Evolutionary conservation across 371 early-diverging fungal genomes (phyloP).

Genomic region (Rhizopus arrhizus): DNA sequence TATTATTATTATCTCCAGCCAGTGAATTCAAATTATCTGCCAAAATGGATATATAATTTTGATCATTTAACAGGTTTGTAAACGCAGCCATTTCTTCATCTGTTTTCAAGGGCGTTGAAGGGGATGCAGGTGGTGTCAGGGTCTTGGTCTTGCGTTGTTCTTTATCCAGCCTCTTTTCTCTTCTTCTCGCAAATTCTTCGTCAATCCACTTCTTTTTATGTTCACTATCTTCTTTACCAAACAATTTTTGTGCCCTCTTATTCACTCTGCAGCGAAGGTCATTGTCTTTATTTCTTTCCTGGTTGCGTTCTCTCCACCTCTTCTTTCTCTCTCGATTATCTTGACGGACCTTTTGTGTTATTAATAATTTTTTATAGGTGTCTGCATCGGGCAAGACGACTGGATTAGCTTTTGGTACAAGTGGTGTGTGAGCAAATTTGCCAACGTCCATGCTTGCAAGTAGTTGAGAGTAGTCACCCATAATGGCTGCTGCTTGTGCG

Average conservation of each 20-base stretch:
- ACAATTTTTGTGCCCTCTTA: conserved; percentile 74
- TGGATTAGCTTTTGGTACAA: neutral
- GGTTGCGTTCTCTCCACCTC: conserved; percentile 2
- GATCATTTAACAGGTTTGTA: conserved; percentile 1
- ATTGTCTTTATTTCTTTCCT: conserved; percentile 69
- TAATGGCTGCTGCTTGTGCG: conserved; percentile 4
- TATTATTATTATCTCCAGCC: conserved; percentile 8
- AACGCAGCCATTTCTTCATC: conserved; percentile 5
- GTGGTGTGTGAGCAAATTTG: neutral
- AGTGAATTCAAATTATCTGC: conserved; percentile 9
- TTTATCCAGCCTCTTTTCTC: conserved; percentile 69
- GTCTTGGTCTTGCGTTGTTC: conserved; percentile 47
- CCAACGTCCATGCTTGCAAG: conserved; percentile 2
- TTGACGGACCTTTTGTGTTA: conserved; percentile 7
- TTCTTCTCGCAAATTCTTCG: conserved; percentile 74
- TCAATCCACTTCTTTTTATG: conserved; percentile 71
- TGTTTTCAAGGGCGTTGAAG: conserved; percentile 1
- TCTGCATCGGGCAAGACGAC: neutral
- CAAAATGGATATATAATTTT: conserved; percentile 8
- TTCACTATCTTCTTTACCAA: conserved; percentile 66
- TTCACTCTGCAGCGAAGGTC: conserved; percentile 81
- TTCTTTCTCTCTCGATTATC: conserved; percentile 6
- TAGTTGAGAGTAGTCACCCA: conserved; percentile 3
- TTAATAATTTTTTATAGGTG: conserved; percentile 2
- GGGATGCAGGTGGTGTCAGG: neutral